Evolutionary conservation across 2,329 filamentous ascomycete species (phyloP), one percentile per base, ranked within the genome.

Genomic region (Fusarium scirpi): DNA sequence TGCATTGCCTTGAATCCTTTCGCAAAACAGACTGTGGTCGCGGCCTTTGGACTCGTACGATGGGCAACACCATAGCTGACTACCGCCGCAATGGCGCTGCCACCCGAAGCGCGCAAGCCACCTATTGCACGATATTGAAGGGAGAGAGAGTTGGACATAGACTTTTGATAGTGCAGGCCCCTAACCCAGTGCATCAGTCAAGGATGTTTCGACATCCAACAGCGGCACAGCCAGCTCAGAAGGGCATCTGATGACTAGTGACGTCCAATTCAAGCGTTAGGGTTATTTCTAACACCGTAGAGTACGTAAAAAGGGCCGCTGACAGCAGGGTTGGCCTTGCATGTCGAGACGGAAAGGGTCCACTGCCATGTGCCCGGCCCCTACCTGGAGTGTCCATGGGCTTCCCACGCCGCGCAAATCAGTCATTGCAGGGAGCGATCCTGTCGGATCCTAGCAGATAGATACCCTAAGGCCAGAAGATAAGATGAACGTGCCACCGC

Each of bases 291-390:
- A 45, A 61, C 55, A 59, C 44, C 61, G 65, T 60, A 61, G 57
- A 41, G 48, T 40, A 54, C 48, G 56, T 55, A 53, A 57, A 48
- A 59, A 60, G 58, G 62, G 45, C 67, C 58, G 59, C 62, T 65
- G 62, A 60, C 63, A 70, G 70, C 60, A 64, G 70, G 69, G 70
- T 66, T 62, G 62, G 61, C 60, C 58, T 43, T 72, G 64, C 67
- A 69, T 67, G 65, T 29, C 59, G 67, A 70, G 65, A 66, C 63
- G 49, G 64, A 48, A 56, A 60, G 54, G 67, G 70, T 65, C 69
- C 73, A 75, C 69, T 74, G 69, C 73, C 69, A 74, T 74, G 73
- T 74, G 73, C 70, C 68, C 58, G 51, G 65, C 59, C 65, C 62
- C 63, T 72, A 62, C 70, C 62, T 44, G 56, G 62, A 66, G 63